Conservation (phyloP, 306 rosid genomes). For the Rosa persica region DNA sequence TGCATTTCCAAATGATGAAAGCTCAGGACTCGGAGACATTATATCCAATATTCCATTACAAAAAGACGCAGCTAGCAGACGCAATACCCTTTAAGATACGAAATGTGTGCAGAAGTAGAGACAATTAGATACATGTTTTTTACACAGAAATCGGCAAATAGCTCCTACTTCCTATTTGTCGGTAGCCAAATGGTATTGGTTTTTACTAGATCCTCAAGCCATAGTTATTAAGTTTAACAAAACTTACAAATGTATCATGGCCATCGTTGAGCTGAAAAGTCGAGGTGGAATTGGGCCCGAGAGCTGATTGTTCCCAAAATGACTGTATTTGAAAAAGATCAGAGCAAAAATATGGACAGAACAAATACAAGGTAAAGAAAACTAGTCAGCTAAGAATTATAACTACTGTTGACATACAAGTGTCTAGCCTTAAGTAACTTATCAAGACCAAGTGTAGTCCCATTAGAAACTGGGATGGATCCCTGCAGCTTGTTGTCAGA, state of each 20-base stretch:
- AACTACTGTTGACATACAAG: constrained; percentile 36
- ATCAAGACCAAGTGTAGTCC: constrained; percentile 34
- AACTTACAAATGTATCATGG: constrained; percentile 62
- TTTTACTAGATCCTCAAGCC: background rate
- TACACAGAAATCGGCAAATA: background rate
- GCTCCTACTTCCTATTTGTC: background rate
- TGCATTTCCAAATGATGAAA: background rate
- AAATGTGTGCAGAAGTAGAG: background rate
- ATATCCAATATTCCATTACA: background rate
- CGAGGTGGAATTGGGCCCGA: constrained; percentile 49
- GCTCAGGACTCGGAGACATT: background rate
- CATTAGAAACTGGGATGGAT: constrained; percentile 37
- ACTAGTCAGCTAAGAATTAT: background rate
- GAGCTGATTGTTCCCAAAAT: constrained; percentile 57
- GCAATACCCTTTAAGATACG: background rate
- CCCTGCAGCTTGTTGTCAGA: constrained; percentile 41
- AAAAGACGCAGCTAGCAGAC: background rate
- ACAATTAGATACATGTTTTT: background rate
- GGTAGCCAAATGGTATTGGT: background rate
- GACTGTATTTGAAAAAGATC: constrained; percentile 38
- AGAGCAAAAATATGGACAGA: background rate
- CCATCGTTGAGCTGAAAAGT: constrained; percentile 59
- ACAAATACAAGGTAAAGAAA: background rate
- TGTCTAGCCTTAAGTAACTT: constrained; percentile 27
- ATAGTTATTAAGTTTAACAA: background rate